Base-by-base conservation (phyloP, 2,329 filamentous ascomycete species). In the Plenodomus biglobosus region DNA sequence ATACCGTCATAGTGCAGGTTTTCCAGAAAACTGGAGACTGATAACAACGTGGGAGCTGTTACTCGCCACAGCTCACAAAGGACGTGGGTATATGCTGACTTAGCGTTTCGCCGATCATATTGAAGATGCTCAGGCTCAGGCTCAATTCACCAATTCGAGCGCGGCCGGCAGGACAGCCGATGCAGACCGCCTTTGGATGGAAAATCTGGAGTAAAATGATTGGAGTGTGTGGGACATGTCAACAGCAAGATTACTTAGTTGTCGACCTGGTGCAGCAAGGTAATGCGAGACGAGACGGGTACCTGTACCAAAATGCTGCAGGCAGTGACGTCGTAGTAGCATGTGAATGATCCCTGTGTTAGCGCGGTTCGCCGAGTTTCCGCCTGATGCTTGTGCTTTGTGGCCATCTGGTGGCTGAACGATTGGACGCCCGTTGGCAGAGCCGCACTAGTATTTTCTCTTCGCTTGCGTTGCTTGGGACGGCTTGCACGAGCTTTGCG, bases 1-100 rank as follows among this genome's bases (percentile, higher is more conserved):
- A 55, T 57, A 62, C 52, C 58, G 52, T 62, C 58, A 61, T 55
- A 38, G 53, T 56, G 58, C 48, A 53, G 51, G 13, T 52, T 50
- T 53, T 42, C 42, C 50, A 42, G 55, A 60, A 60, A 62, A 62
- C 47, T 57, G 61, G 61, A 35, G 55, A 44, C 56, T 39, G 58
- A 61, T 60, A 56, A 47, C 51, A 52, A 49, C 37, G 42, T 36
- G 27, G 48, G 11, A 50, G 40, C 52, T 46, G 50, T 60, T 50
- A 59, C 53, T 60, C 58, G 61, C 59, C 58, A 61, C 58, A 60
- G 54, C 56, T 55, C 49, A 20, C 49, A 35, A 36, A 27, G 44
- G 8, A 30, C 21, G 37, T 19, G 36, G 27, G 27, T 32, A 27
- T 24, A 44, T 47, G 42, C 16, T 40, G 40, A 32, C 27, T 52